Evolutionary conservation across 2,329 filamentous ascomycete species (phyloP).

Genomic region (Trichophyton benhamiae): DNA sequence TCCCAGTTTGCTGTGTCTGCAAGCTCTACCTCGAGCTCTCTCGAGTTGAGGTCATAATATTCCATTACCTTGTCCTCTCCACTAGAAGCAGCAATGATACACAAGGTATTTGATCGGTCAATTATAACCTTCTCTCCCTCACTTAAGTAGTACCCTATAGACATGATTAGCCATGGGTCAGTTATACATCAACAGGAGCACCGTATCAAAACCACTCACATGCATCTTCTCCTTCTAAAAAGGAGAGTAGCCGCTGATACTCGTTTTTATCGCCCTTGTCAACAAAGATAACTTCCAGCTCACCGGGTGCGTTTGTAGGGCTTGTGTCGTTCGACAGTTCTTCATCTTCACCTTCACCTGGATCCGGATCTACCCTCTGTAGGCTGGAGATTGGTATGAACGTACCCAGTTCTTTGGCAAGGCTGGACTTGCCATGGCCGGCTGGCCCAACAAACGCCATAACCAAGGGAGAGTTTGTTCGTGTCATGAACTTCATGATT

Average conservation of each 20-base stretch:
- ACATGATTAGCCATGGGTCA: neutral
- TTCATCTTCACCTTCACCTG: neutral
- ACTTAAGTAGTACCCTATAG: neutral
- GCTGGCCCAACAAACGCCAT: slow-evolving; percentile 12
- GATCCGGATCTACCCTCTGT: neutral
- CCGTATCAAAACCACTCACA: slow-evolving; percentile 4
- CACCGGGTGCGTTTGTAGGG: neutral
- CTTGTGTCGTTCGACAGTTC: neutral
- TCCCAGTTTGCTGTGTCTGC: neutral
- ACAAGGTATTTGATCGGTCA: neutral
- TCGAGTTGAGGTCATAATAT: neutral
- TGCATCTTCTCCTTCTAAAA: slow-evolving; percentile 24
- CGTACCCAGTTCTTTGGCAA: slow-evolving; percentile 9
- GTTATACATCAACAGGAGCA: too few species aligned
- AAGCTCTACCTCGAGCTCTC: neutral
- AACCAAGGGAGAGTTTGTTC: slow-evolving; percentile 4
- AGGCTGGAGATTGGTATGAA: neutral
- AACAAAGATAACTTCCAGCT: slow-evolving; percentile 6
- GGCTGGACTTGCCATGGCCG: slow-evolving; percentile 11
- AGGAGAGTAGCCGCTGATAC: slow-evolving; percentile 38
- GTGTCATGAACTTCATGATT: slow-evolving; percentile 5
- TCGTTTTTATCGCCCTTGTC: slow-evolving; percentile 21
- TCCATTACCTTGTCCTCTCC: neutral
- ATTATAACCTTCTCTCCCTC: neutral
- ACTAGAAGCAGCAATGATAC: neutral